These are phyloP conservation scores for Pleurotus tuoliensis DNA, from an alignment of 768 basidiomycete species.

Conservation along the genomic window DNA sequence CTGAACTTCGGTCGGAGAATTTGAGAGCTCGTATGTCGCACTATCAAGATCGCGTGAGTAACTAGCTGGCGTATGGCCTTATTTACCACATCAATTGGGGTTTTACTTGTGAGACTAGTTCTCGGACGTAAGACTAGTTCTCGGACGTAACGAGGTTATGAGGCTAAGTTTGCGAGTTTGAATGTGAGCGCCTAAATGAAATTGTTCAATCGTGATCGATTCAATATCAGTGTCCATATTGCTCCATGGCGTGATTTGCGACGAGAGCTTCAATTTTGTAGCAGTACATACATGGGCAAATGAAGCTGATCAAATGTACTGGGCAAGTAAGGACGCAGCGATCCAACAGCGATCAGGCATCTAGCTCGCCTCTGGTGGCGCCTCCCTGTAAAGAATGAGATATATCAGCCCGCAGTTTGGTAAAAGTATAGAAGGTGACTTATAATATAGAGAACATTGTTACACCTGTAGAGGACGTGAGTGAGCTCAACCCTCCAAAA, in stretches of 20 bases:
- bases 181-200: too few relatives aligned
- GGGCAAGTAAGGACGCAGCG: not conserved
- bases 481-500: constrained; percentile 2
- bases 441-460: constrained; percentile 96
- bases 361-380: constrained; percentile 40
- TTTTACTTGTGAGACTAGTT: too few relatives aligned
- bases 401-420: constrained; percentile 16
- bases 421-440: constrained; percentile 36
- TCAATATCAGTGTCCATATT: too few relatives aligned
- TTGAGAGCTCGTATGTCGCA: constrained; percentile 38
- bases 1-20: constrained; percentile 50
- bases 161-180: too few relatives aligned
- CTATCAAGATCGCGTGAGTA: not conserved
- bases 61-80: constrained; percentile 16
- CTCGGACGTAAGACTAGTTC: too few relatives aligned
- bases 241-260: too few relatives aligned
- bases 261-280: too few relatives aligned
- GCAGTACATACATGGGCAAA: too few relatives aligned
- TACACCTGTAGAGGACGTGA: constrained; percentile 55
- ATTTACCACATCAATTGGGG: too few relatives aligned
- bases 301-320: not conserved
- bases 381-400: constrained; percentile 62
- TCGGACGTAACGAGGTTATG: too few relatives aligned
- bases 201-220: too few relatives aligned
- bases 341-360: constrained; percentile 1